Percentiles rank a stretch among this genome's conserved stretches.
phyloP scores from a whole-genome alignment of 139 green algal genomes.

The Yamagishiella unicocca region DNA sequence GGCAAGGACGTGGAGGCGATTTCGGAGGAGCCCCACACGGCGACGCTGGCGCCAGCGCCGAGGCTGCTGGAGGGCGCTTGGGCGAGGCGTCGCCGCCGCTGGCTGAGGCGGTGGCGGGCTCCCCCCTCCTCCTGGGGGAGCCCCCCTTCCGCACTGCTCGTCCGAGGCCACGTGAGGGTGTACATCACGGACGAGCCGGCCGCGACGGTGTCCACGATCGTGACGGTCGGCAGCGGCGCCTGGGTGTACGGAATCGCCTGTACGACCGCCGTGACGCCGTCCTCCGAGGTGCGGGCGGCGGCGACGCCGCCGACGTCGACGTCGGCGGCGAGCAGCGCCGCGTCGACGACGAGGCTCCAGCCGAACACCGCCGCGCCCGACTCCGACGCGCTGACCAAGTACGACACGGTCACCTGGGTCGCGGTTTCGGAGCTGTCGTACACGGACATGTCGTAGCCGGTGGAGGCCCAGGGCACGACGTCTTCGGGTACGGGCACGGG shows the following conservation, averaged over 20 bases:
- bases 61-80: neutral
- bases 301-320: neutral
- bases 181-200: neutral
- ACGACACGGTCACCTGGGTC: neutral
- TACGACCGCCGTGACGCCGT: neutral
- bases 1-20: neutral
- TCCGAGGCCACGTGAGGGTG: neutral
- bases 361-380: neutral
- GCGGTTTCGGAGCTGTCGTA: neutral
- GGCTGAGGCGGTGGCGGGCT: neutral
- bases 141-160: too few relatives aligned
- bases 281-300: neutral
- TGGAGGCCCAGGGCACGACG: neutral
- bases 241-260: neutral
- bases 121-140: neutral
- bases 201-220: neutral
- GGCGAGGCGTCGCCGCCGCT: neutral
- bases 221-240: neutral
- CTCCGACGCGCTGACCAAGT: neutral
- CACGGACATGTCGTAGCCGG: slow-evolving; percentile 32
- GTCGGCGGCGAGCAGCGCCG: neutral
- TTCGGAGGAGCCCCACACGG: neutral
- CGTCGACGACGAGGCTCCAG: neutral
- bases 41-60: neutral
- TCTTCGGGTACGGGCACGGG: neutral